Evolutionary conservation across 1,284 basidiomycete genomes (phyloP).

Genomic region (Malassezia nana): DNA sequence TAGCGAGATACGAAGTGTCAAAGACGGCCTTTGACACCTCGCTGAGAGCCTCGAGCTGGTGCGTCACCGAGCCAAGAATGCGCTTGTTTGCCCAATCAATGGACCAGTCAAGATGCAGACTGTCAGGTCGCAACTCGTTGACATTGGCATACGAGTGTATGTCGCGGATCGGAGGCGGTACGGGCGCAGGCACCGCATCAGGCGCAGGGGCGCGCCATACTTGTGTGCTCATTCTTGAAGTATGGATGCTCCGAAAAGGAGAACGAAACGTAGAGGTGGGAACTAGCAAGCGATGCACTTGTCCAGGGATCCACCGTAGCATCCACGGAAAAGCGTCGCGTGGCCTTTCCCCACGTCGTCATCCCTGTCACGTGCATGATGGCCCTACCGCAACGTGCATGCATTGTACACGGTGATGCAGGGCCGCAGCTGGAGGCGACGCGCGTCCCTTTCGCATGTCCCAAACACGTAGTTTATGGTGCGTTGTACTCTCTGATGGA

Average conservation of each 20-base stretch:
- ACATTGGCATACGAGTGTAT: conserved; percentile 38
- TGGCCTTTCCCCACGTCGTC: neutral
- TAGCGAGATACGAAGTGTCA: conserved; percentile 66
- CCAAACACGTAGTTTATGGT: conserved; percentile 9
- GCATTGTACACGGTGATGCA: neutral
- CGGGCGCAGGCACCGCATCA: conserved; percentile 30
- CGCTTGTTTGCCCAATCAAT: conserved; percentile 65
- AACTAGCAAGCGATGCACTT: neutral
- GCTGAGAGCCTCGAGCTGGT: conserved; percentile 52
- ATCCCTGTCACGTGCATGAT: neutral
- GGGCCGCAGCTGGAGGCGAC: neutral
- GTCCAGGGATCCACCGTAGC: neutral
- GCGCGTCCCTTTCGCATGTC: neutral
- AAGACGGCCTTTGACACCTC: conserved; percentile 61
- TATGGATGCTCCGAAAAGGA: neutral
- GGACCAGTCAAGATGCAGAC: conserved; percentile 61
- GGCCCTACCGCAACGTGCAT: neutral
- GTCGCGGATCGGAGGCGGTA: conserved; percentile 25
- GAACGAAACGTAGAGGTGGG: neutral
- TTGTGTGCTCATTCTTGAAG: conserved; percentile 5
- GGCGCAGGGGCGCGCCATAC: conserved; percentile 38
- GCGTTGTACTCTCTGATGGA: neutral
- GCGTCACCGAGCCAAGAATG: conserved; percentile 65
- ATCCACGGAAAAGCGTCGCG: neutral
- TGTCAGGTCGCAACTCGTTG: conserved; percentile 28